Conservation (phyloP, 352 stramenopile genomes). For the Globisporangium iwayamae region DNA sequence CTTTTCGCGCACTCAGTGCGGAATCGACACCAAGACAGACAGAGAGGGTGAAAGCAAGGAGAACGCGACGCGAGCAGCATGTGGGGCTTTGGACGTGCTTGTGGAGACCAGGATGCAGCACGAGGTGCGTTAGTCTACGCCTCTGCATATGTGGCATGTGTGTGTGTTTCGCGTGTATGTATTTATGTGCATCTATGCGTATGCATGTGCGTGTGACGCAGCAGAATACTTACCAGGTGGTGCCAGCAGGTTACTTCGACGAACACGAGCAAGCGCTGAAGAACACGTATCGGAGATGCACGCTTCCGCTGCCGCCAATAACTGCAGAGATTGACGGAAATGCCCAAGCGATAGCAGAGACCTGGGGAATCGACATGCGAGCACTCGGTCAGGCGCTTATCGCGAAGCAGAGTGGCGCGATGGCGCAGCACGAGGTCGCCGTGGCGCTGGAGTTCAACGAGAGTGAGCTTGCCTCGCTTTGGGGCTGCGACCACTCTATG, state of each 20-base stretch:
- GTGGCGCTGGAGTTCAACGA: not conserved
- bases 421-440: not conserved
- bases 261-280: conserved; percentile 3
- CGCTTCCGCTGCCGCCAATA: not conserved
- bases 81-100: conserved; percentile 6
- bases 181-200: not conserved
- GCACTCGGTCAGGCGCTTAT: not conserved
- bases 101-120: not conserved
- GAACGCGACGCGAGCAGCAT: conserved; percentile 1
- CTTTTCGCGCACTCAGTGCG: conserved; percentile 1
- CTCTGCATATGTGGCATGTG: not conserved
- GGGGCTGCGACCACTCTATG: not conserved
- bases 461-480: not conserved
- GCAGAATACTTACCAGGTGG: not conserved
- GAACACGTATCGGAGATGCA: not conserved
- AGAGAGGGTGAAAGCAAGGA: not conserved
- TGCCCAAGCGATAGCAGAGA: not conserved
- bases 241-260: conserved; percentile 6
- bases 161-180: not conserved
- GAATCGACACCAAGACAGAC: not conserved
- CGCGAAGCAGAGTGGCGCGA: too few species aligned
- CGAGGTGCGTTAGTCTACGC: not conserved
- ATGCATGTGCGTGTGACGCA: not conserved
- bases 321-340: not conserved
- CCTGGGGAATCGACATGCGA: not conserved